phyloP scores from a whole-genome alignment of 2,329 filamentous ascomycete genomes.

The Alternaria panax region DNA sequence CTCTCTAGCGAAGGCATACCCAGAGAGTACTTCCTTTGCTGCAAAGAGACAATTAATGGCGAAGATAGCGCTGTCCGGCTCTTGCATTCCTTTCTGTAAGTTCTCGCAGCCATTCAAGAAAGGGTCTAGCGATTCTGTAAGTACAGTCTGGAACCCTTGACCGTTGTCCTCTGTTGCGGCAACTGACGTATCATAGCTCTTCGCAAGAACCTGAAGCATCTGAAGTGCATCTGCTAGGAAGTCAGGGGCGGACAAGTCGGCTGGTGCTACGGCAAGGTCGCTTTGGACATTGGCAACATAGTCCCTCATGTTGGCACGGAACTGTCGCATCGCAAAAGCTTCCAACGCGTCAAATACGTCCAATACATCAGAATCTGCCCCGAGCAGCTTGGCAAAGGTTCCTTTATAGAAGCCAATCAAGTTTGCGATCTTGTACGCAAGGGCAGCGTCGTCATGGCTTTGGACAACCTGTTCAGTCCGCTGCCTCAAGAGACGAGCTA shows the following conservation, averaged over 20 bases:
- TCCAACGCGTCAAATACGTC: conserved; percentile 74
- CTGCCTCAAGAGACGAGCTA: conserved; percentile 84
- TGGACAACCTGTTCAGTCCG: conserved; percentile 91
- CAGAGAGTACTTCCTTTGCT: conserved; percentile 63
- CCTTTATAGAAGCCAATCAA: conserved; percentile 86
- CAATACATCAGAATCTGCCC: conserved; percentile 71
- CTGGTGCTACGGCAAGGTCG: conserved; percentile 72
- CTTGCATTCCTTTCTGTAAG: conserved; percentile 67
- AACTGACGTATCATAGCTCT: conserved; percentile 84
- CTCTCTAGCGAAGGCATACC: conserved; percentile 69
- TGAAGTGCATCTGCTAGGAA: conserved; percentile 84
- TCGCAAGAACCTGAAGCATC: conserved; percentile 79
- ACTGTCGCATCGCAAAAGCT: conserved; percentile 80
- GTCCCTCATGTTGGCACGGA: conserved; percentile 81
- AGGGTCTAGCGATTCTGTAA: conserved; percentile 83
- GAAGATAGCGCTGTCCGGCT: conserved; percentile 72
- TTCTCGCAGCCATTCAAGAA: conserved; percentile 79
- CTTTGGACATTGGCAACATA: conserved; percentile 77
- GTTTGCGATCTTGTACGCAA: conserved; percentile 89
- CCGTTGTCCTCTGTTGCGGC: conserved; percentile 63
- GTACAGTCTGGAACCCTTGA: conserved; percentile 75
- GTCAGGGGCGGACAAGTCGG: conserved; percentile 77
- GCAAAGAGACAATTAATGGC: conserved; percentile 73
- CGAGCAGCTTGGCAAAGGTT: conserved; percentile 83
- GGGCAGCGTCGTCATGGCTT: conserved; percentile 86